Evolutionary conservation across 345 rosid genomes (phyloP).

Genomic region (Brassica carinata): DNA sequence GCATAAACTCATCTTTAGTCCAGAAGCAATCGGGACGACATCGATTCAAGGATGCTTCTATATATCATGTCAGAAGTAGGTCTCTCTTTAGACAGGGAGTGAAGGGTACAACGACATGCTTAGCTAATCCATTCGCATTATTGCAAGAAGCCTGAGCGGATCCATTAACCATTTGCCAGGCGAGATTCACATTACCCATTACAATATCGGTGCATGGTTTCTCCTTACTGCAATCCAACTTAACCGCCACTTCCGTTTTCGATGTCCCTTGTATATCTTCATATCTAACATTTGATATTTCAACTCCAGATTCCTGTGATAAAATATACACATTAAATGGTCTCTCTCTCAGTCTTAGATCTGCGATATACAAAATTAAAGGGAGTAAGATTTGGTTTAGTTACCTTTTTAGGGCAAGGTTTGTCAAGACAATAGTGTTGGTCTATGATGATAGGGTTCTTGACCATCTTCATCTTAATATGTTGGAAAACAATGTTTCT

Average conservation of each 20-base stretch:
- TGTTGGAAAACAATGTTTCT: constrained; percentile 59
- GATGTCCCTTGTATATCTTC: too few relatives aligned
- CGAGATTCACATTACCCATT: constrained; percentile 57
- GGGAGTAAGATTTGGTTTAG: not conserved
- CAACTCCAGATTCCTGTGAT: constrained; percentile 29
- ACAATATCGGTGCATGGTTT: constrained; percentile 57
- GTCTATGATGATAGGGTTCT: constrained; percentile 65
- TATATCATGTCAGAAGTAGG: not conserved
- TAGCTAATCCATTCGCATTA: constrained; percentile 28
- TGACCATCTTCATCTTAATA: constrained; percentile 50
- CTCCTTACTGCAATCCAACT: too few relatives aligned
- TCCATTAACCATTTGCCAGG: constrained; percentile 1
- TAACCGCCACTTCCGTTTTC: too few relatives aligned
- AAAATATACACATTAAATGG: not conserved
- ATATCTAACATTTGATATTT: too few relatives aligned
- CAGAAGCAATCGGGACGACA: constrained; percentile 3
- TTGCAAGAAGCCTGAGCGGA: constrained; percentile 29
- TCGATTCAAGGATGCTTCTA: not conserved
- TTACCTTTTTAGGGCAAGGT: constrained; percentile 53
- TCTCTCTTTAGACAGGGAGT: constrained; percentile 20
- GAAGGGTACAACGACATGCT: constrained; percentile 24
- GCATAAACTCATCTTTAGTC: not conserved
- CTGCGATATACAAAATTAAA: not conserved
- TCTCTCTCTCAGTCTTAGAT: not conserved
- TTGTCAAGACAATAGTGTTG: not conserved